Evolutionary conservation across 306 rosid genomes (phyloP), one percentile per base, ranked within the genome.

Genomic region (Corylus heterophylla): DNA sequence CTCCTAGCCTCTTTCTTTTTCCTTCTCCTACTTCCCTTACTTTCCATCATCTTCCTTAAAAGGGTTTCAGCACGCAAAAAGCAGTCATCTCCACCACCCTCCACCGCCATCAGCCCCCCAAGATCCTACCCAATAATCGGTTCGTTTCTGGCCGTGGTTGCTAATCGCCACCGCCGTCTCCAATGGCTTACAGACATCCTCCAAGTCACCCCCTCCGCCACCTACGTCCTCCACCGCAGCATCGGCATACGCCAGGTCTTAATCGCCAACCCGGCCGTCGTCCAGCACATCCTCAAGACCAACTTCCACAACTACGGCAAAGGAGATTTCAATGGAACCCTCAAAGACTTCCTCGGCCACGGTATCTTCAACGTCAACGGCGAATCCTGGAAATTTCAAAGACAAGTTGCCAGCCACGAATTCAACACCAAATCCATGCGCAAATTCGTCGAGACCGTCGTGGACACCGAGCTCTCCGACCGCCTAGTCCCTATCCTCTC

Each of bases 241-340:
- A 69, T 81, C 20, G 85, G 86, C 68, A 71, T 72, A 8, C 87
- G 81, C 42, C 85, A 85, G 11, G 62, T 90, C 29, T 49, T 89
- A 80, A 90, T 96, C 0, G 92, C 88, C 4, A 85, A 90, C 71
- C 96, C 96, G 14, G 62, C 84, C 27, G 87, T 84, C 0, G 96
- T 94, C 62, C 92, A 88, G 0, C 92, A 90, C 75, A 84, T 94
- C 42, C 97, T 94, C 82, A 90, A 88, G 73, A 76, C 88, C 67
- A 76, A 84, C 66, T 94, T 92, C 85, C 83, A 83, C 6, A 42
- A 37, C 67, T 94, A 90, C 83, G 78, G 42, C 0, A 94, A 94
- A 7, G 94, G 97, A 52, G 48, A 12, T 12, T 14, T 76, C 6
- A 48, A 78, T 13, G 31, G 25, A 2, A 51, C 79, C 8, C 55